phyloP scores from a whole-genome alignment of 768 basidiomycete genomes.

The Russula sp. region DNA sequence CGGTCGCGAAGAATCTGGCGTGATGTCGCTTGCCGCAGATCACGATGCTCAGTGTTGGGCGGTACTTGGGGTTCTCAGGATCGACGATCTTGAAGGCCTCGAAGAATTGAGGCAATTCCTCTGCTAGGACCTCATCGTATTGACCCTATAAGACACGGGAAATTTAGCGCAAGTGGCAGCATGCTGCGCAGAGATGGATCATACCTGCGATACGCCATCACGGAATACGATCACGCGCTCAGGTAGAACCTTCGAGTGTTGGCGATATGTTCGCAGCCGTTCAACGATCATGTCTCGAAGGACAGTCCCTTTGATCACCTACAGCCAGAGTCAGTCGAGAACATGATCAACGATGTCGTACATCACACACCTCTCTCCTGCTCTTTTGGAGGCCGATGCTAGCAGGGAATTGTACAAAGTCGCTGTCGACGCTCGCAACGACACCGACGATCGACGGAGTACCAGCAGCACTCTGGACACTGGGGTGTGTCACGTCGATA shows the following conservation, averaged over 20 bases:
- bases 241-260: slow-evolving; percentile 45
- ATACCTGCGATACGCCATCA: slow-evolving; percentile 76
- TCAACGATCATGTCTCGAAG: slow-evolving; percentile 58
- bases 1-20: slow-evolving; percentile 53
- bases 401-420: slow-evolving; percentile 72
- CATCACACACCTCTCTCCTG: slow-evolving; percentile 33
- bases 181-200: no score
- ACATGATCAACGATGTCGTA: no score
- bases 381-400: slow-evolving; percentile 60
- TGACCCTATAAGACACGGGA: slow-evolving; percentile 46
- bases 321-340: no score
- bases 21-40: slow-evolving; percentile 75
- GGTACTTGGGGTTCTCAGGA: slow-evolving; percentile 42
- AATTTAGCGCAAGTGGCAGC: no score
- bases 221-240: slow-evolving; percentile 66
- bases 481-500: slow-evolving; percentile 78
- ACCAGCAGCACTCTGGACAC: slow-evolving; percentile 55
- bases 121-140: slow-evolving; percentile 49
- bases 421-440: slow-evolving; percentile 63
- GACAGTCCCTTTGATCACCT: neutral
- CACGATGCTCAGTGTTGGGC: slow-evolving; percentile 59
- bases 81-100: slow-evolving; percentile 51
- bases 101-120: slow-evolving; percentile 57
- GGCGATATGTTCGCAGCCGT: slow-evolving; percentile 50
- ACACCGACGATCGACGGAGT: slow-evolving; percentile 81